Conservation (phyloP, 2,329 filamentous ascomycete species). For the Aspergillus sp. region DNA sequence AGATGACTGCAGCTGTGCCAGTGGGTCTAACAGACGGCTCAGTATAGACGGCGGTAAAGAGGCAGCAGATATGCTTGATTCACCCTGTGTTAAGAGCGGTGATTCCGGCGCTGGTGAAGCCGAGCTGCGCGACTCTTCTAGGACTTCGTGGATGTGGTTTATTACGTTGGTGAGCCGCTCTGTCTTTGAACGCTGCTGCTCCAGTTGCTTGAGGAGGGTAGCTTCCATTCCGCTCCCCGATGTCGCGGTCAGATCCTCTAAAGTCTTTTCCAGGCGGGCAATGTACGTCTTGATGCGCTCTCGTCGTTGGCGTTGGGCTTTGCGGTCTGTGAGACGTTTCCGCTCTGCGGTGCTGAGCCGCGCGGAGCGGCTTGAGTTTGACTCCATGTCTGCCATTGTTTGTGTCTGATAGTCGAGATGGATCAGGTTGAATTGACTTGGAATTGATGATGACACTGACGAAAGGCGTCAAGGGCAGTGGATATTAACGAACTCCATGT, state of each 20-base stretch:
- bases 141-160: constrained; percentile 9
- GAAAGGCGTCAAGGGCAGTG: too few species aligned
- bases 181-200: constrained; percentile 9
- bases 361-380: not conserved
- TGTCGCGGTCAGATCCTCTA: constrained; percentile 8
- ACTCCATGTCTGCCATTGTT: not conserved
- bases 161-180: constrained; percentile 9
- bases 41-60: not conserved
- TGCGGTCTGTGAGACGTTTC: constrained; percentile 15
- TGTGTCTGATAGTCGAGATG: not conserved
- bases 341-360: constrained; percentile 8
- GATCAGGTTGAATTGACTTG: too few species aligned
- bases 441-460: not conserved
- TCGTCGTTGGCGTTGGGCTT: constrained; percentile 13
- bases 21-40: not conserved
- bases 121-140: constrained; percentile 1
- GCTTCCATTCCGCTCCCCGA: constrained; percentile 9
- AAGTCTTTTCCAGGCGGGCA: constrained; percentile 9
- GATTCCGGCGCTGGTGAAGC: not conserved
- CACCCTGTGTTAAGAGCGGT: not conserved
- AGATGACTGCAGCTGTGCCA: not conserved
- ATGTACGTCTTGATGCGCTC: constrained; percentile 15
- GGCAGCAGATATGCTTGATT: not conserved
- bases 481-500: too few species aligned
- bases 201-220: constrained; percentile 12